These are phyloP conservation scores for Tylopilus orsonianus DNA, from an alignment of 1,284 basidiomycete genomes.

Conservation along the genomic window DNA sequence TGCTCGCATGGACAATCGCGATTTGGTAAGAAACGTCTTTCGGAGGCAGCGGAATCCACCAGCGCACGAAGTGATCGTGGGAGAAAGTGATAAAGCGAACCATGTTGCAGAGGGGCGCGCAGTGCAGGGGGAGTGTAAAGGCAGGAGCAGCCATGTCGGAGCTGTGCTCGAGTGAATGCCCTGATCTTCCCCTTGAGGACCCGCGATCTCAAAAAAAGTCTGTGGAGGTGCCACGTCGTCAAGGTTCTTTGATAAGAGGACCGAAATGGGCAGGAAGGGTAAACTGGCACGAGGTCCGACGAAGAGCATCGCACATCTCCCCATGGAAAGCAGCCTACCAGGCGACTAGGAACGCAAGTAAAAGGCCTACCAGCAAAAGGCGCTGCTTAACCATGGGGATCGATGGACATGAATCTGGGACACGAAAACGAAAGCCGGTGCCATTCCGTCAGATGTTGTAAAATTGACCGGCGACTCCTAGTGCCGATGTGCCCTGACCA, in stretches of 20 bases:
- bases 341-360: conserved; percentile 21
- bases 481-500: background rate
- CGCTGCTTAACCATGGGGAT: conserved; percentile 15
- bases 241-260: conserved; percentile 25
- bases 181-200: conserved; percentile 33
- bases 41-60: conserved; percentile 32
- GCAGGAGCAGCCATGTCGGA: conserved; percentile 17
- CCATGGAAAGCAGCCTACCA: conserved; percentile 26
- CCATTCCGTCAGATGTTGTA: conserved; percentile 3
- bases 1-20: conserved; percentile 14
- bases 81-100: conserved; percentile 23
- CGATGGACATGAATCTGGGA: conserved; percentile 15
- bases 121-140: conserved; percentile 1
- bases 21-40: conserved; percentile 36
- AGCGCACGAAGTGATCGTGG: conserved; percentile 36
- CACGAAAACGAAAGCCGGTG: conserved; percentile 6
- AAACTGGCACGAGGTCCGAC: conserved; percentile 32
- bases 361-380: conserved; percentile 17
- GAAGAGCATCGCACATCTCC: conserved; percentile 22
- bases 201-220: conserved; percentile 19
- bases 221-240: conserved; percentile 30
- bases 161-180: conserved; percentile 27
- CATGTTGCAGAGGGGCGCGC: conserved; percentile 10
- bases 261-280: conserved; percentile 29
- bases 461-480: conserved; percentile 6